Percentiles rank a stretch among this genome's conserved stretches.
Conservation (phyloP, 306 rosid genomes). For the Crotalaria pallida region DNA sequence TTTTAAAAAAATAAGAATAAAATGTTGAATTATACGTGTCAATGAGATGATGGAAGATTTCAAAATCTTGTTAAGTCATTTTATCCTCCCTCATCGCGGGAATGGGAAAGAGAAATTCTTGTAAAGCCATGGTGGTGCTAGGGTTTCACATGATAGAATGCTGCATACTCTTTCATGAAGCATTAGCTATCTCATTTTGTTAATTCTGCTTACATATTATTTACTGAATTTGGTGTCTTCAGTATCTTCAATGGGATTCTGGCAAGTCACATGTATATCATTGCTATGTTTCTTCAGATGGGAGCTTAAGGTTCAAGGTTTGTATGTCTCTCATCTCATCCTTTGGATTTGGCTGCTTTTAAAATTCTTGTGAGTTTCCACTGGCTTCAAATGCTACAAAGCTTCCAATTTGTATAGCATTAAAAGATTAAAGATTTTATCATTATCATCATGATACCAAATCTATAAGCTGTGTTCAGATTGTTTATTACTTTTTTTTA, state of each 20-base stretch:
- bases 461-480: neutral
- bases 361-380: neutral
- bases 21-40: neutral
- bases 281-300: conserved; percentile 50
- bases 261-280: conserved; percentile 43
- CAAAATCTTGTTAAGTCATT: neutral
- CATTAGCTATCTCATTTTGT: neutral
- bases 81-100: neutral
- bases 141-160: neutral
- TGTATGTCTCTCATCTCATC: conserved; percentile 12
- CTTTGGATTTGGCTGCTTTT: neutral
- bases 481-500: neutral
- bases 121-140: neutral
- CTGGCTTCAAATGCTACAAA: neutral
- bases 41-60: neutral
- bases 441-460: neutral
- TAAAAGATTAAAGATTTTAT: too few species aligned
- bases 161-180: neutral
- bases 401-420: neutral
- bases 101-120: neutral
- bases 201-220: neutral
- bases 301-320: conserved; percentile 66
- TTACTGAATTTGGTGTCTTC: conserved; percentile 20
- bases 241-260: conserved; percentile 64
- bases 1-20: neutral